phyloP scores from a whole-genome alignment of 805 yeast genomes.

The Candida schatavii region DNA sequence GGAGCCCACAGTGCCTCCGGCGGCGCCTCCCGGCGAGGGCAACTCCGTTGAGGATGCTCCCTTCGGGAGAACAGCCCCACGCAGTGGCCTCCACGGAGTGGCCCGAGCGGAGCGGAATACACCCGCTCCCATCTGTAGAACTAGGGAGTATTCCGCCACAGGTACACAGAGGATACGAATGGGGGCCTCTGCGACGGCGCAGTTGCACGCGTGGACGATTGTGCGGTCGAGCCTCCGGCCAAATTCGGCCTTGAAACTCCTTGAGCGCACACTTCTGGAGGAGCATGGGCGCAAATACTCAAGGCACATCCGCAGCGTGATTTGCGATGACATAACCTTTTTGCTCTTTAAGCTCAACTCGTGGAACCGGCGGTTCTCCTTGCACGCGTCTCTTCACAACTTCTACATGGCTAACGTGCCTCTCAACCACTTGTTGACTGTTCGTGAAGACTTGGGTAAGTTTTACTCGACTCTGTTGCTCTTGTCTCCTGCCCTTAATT shows the following conservation, averaged over 20 bases:
- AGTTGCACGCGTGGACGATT: conserved; percentile 6
- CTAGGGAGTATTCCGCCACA: too few relatives aligned
- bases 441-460: conserved; percentile 9
- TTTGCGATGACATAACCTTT: conserved; percentile 12
- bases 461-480: conserved; percentile 5
- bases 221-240: neutral
- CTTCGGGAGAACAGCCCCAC: too few relatives aligned
- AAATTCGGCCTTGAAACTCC: conserved; percentile 4
- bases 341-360: conserved; percentile 11
- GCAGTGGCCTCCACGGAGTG: too few relatives aligned
- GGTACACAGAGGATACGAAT: too few relatives aligned
- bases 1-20: too few relatives aligned
- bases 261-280: conserved; percentile 8
- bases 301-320: conserved; percentile 4
- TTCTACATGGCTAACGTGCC: conserved; percentile 12
- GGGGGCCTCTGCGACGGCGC: neutral
- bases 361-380: conserved; percentile 9
- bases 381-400: neutral
- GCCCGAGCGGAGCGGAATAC: too few relatives aligned
- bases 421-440: conserved; percentile 8
- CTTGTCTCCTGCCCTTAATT: neutral
- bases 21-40: too few relatives aligned
- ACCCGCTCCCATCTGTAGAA: too few relatives aligned
- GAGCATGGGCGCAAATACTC: neutral
- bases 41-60: too few relatives aligned